These are phyloP conservation scores for Alternaria brassicicola DNA, from an alignment of 2,329 filamentous ascomycete genomes.

Conservation along the genomic window DNA sequence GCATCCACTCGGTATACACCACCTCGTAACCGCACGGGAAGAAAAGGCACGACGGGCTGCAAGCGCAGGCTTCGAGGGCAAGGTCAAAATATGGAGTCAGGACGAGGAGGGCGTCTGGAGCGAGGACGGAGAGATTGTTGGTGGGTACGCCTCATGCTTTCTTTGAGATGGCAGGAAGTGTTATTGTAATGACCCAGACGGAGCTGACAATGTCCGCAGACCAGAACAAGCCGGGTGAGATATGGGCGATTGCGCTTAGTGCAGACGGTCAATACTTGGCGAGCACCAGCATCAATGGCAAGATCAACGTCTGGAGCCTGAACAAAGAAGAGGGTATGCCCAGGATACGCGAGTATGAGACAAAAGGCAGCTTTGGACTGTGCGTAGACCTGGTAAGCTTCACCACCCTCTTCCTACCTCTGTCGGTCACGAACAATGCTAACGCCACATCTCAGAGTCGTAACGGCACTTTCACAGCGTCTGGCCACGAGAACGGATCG, in stretches of 20 bases:
- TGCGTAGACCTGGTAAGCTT: slow-evolving; percentile 74
- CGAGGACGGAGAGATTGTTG: slow-evolving; percentile 56
- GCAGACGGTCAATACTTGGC: slow-evolving; percentile 83
- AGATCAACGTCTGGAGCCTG: slow-evolving; percentile 85
- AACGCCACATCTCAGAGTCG: slow-evolving; percentile 54
- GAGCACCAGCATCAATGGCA: slow-evolving; percentile 85
- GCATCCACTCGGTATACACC: slow-evolving; percentile 90
- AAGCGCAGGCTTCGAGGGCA: slow-evolving; percentile 87
- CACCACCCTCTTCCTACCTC: neutral
- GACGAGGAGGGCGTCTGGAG: slow-evolving; percentile 60
- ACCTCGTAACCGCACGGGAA: slow-evolving; percentile 73
- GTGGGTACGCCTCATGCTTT: slow-evolving; percentile 38
- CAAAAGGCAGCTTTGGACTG: slow-evolving; percentile 89
- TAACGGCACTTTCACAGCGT: slow-evolving; percentile 86
- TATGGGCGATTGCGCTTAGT: slow-evolving; percentile 88
- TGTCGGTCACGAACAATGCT: neutral
- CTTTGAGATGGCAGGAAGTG: slow-evolving; percentile 3
- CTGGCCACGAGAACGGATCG: slow-evolving; percentile 88
- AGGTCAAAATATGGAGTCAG: slow-evolving; percentile 80
- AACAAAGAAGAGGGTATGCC: slow-evolving; percentile 57
- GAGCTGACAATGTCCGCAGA: slow-evolving; percentile 42
- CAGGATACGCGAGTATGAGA: slow-evolving; percentile 85
- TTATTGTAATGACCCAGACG: neutral
- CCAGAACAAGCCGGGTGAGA: slow-evolving; percentile 68
- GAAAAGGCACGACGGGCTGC: slow-evolving; percentile 70